Conservation (phyloP, 768 basidiomycete genomes). For the Mrakia gelida region DNA sequence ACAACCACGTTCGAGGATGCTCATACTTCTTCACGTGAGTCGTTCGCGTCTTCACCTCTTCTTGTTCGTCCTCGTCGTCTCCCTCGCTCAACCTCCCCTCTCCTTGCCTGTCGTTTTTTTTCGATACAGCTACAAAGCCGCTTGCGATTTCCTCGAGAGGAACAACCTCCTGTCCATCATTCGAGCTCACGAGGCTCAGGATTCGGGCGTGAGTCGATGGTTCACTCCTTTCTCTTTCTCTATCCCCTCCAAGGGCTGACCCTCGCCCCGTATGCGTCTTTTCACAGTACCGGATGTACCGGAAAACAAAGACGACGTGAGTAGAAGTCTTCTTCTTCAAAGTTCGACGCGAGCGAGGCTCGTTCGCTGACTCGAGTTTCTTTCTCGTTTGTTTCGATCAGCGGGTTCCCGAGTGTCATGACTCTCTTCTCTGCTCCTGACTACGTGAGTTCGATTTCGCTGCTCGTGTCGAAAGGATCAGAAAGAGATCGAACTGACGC, state of each 20-base stretch:
- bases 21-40: constrained; percentile 93
- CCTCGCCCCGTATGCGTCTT: too few species aligned
- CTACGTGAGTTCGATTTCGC: constrained; percentile 14
- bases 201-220: constrained; percentile 43
- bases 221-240: not conserved
- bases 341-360: not conserved
- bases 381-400: not conserved
- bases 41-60: not conserved
- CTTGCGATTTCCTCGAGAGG: constrained; percentile 92
- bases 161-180: constrained; percentile 97
- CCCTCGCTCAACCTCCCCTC: too few species aligned
- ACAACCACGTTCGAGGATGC: constrained; percentile 95
- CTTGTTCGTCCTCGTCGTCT: not conserved
- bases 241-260: not conserved
- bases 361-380: not conserved
- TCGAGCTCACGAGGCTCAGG: constrained; percentile 96
- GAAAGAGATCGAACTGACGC: not conserved
- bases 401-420: constrained; percentile 97
- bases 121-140: constrained; percentile 76
- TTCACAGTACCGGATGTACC: constrained; percentile 81
- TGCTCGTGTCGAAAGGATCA: not conserved
- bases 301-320: constrained; percentile 89
- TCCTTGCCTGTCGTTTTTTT: not conserved
- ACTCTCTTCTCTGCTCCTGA: constrained; percentile 72
- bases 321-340: not conserved